Percentiles rank a stretch among this genome's conserved stretches.
Conservation (phyloP, 345 rosid genomes). For the Syzygium grande region DNA sequence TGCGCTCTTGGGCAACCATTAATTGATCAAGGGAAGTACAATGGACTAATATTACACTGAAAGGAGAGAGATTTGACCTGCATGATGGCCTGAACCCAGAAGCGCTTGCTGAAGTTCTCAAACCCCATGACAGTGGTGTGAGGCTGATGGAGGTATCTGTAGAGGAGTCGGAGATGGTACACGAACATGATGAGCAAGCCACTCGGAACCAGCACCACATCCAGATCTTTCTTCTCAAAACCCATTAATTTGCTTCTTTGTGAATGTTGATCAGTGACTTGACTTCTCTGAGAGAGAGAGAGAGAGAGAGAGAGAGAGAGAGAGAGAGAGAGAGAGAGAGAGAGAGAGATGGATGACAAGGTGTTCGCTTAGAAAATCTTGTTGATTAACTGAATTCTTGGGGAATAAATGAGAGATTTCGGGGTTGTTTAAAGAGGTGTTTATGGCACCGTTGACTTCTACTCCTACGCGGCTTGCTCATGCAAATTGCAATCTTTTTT, state of each 20-base stretch:
- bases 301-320: background rate
- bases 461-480: no score
- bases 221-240: conserved; percentile 46
- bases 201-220: conserved; percentile 57
- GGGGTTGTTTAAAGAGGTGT: no score
- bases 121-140: conserved; percentile 58
- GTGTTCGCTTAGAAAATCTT: no score
- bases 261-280: no score
- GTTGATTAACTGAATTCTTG: background rate
- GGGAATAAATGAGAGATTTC: no score
- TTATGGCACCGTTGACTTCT: no score
- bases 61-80: conserved; percentile 19
- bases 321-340: background rate
- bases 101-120: conserved; percentile 60
- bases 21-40: no score
- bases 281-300: background rate
- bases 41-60: background rate
- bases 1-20: background rate
- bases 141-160: conserved; percentile 52
- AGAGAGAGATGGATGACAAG: no score
- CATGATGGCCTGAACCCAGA: conserved; percentile 68
- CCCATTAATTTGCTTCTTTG: background rate
- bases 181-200: conserved; percentile 49
- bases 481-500: no score
- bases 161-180: conserved; percentile 56